Evolutionary conservation across 768 basidiomycete genomes (phyloP), one percentile per base, ranked within the genome.

Genomic region (Pisolithus marmoratus): DNA sequence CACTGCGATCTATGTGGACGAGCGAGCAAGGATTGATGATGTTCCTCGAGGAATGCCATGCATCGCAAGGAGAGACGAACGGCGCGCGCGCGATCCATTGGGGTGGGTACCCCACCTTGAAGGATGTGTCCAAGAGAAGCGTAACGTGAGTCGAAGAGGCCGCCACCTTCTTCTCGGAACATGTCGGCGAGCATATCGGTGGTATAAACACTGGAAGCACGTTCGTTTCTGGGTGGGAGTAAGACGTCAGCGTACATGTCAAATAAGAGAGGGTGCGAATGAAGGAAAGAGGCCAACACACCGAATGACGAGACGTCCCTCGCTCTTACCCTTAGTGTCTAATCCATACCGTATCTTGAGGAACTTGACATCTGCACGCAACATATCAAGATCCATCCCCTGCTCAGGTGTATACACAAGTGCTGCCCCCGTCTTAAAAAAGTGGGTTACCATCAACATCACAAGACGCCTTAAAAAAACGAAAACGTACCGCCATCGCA

Each of bases 91-190:
- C 95, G 90, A 72, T 98, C 96, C 60, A 90, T 78, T 0, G 96
- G 96, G 1, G 95, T 96, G 5, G 96, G 96, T 17, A 92, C 84
- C 2, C 94, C 94, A 8, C 96, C 96, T 63, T 99, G 96, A 3
- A 99, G 74, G 5, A 94, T 98, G 72, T 99, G 96, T 15, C 96
- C 96, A 19, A 99, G 82, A 1, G 92, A 88, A n/a, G 95, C 96
- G 19, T 84, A 89, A 45, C 96, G 87, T 19, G 96, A 84, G 71
- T 99, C 96, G 64, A 98, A 99, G 22, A 97, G 75, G 5, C 76
- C 56, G 23, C 85, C 85, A n/a, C 96, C 96, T 70, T 98, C 95
- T 65, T 96, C 95, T 62, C 87, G 86, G 70, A 97, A 72, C 77
- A 99, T 96, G 68, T 90, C 90, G 54, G 87, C 94, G 59, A 99